Conservation (phyloP, 1,284 basidiomycete genomes). For the Boletellus deceptivus region DNA sequence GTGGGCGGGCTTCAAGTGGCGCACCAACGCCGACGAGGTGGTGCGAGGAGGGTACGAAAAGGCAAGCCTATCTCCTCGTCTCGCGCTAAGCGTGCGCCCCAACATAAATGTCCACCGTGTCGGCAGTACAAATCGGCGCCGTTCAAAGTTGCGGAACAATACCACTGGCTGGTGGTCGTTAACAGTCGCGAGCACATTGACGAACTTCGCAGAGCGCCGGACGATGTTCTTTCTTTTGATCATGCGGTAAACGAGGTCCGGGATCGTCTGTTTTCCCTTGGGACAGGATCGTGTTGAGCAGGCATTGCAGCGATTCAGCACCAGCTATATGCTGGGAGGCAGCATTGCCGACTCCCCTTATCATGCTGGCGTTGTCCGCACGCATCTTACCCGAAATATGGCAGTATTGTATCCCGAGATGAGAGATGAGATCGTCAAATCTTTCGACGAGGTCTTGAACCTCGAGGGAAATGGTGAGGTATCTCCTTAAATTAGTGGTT, state of each 20-base stretch:
- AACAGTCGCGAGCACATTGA: slow-evolving; percentile 37
- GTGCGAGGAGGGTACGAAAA: slow-evolving; percentile 23
- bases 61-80: not conserved
- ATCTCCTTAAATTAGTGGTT: not conserved
- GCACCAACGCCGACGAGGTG: slow-evolving; percentile 2
- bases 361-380: slow-evolving; percentile 24
- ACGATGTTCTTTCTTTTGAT: slow-evolving; percentile 37
- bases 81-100: too few relatives aligned
- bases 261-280: slow-evolving; percentile 12
- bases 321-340: slow-evolving; percentile 20
- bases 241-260: slow-evolving; percentile 20
- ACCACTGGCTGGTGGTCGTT: slow-evolving; percentile 42
- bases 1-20: slow-evolving; percentile 10
- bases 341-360: slow-evolving; percentile 23
- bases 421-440: slow-evolving; percentile 30
- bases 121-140: slow-evolving; percentile 33
- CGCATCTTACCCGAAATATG: slow-evolving; percentile 33
- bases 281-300: not conserved
- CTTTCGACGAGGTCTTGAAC: slow-evolving; percentile 25
- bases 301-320: not conserved
- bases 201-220: slow-evolving; percentile 40
- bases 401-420: slow-evolving; percentile 24
- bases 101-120: not conserved
- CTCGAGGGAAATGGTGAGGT: slow-evolving; percentile 10
- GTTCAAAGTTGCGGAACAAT: slow-evolving; percentile 42